Evolutionary conservation across 345 rosid genomes (phyloP).

Genomic region (Pistacia vera): DNA sequence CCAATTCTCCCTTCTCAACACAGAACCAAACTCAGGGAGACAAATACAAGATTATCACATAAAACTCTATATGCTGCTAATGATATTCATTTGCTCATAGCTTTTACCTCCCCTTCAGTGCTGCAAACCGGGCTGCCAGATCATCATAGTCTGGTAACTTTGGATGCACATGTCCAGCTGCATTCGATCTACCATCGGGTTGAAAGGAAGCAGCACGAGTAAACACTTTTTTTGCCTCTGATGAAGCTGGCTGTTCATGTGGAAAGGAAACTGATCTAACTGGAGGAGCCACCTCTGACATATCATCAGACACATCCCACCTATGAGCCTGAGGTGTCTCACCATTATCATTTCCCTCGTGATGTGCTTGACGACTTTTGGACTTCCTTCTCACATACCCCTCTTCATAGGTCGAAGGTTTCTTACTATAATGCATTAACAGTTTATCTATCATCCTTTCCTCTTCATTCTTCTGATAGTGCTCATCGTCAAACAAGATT

Average conservation of each 20-base stretch:
- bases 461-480: conserved; percentile 58
- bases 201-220: conserved; percentile 79
- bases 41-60: conserved; percentile 6
- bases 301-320: conserved; percentile 37
- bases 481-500: conserved; percentile 62
- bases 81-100: conserved; percentile 1
- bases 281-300: conserved; percentile 39
- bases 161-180: conserved; percentile 89
- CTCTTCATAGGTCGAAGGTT: conserved; percentile 60
- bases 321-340: conserved; percentile 24
- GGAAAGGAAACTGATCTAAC: conserved; percentile 76
- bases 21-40: background rate
- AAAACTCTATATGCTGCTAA: background rate
- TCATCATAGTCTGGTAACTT: conserved; percentile 93
- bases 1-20: background rate
- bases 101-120: conserved; percentile 70
- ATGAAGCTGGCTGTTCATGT: conserved; percentile 46
- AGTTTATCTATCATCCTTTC: conserved; percentile 86
- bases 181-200: conserved; percentile 52
- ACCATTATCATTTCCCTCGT: conserved; percentile 25
- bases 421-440: conserved; percentile 85
- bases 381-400: conserved; percentile 46
- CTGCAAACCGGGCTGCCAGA: conserved; percentile 87
- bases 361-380: conserved; percentile 50
- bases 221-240: conserved; percentile 46